Percentiles rank a stretch among this genome's conserved stretches.
Evolutionary conservation across 495 filamentous ascomycete genomes (phyloP).

Genomic region (Arthonia radiata): DNA sequence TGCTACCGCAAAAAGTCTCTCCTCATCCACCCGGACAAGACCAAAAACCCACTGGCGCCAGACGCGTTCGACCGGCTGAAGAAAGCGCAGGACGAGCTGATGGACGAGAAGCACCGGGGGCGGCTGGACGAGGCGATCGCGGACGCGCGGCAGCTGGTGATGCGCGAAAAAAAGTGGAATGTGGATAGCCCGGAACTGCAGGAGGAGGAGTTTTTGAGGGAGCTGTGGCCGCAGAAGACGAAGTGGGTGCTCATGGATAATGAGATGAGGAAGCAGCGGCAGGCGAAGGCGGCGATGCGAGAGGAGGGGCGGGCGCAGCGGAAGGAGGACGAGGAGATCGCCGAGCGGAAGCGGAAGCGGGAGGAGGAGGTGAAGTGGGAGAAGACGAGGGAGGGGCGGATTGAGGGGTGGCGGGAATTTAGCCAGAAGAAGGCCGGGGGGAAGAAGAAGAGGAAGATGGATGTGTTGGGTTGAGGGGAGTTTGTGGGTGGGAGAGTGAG

Average conservation of each 20-base stretch:
- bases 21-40: constrained; percentile 96
- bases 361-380: constrained; percentile 91
- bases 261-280: constrained; percentile 58
- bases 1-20: constrained; percentile 89
- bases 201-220: constrained; percentile 49
- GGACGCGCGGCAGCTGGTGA: constrained; percentile 79
- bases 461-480: constrained; percentile 35
- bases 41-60: constrained; percentile 67
- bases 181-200: constrained; percentile 69
- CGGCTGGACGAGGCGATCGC: constrained; percentile 84
- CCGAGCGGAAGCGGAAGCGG: constrained; percentile 71
- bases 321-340: constrained; percentile 66
- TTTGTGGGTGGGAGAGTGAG: not conserved
- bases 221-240: constrained; percentile 87
- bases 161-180: constrained; percentile 81
- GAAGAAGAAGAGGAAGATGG: constrained; percentile 88
- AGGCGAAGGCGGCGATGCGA: constrained; percentile 82
- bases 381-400: constrained; percentile 67
- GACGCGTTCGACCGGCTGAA: constrained; percentile 94
- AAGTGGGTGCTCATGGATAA: constrained; percentile 79
- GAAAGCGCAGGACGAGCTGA: constrained; percentile 70
- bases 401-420: constrained; percentile 85
- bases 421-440: constrained; percentile 30
- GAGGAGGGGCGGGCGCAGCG: constrained; percentile 85
- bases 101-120: constrained; percentile 78